Evolutionary conservation across 495 filamentous ascomycete genomes (phyloP).

Genomic region (Aspergillus steynii): DNA sequence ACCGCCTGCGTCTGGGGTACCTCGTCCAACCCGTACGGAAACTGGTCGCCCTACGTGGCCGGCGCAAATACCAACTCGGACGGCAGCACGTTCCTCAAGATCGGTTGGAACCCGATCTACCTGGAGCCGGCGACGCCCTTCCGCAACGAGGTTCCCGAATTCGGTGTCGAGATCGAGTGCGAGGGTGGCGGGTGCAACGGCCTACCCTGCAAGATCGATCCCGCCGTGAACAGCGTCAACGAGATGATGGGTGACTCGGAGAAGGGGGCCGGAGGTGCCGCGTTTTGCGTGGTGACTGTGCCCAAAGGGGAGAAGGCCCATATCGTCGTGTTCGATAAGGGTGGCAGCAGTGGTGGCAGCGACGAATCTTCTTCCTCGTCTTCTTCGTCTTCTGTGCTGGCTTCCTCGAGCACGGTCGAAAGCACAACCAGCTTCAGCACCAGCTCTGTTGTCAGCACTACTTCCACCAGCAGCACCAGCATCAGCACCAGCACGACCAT

Average conservation of each 20-base stretch:
- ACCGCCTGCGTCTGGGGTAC: slow-evolving; percentile 74
- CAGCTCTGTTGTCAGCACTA: slow-evolving; percentile 13
- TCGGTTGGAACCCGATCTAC: slow-evolving; percentile 81
- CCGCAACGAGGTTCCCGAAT: slow-evolving; percentile 58
- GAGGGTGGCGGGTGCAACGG: slow-evolving; percentile 67
- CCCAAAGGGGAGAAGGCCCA: slow-evolving; percentile 66
- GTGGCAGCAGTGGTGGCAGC: slow-evolving; percentile 23
- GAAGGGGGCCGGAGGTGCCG: slow-evolving; percentile 66
- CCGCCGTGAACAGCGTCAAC: slow-evolving; percentile 58
- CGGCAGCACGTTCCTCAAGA: slow-evolving; percentile 72
- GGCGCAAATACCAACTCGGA: slow-evolving; percentile 68
- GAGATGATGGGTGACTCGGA: slow-evolving; percentile 55
- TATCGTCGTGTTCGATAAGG: slow-evolving; percentile 62
- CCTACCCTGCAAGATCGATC: slow-evolving; percentile 73
- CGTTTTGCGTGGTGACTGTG: slow-evolving; percentile 78
- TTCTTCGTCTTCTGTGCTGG: slow-evolving; percentile 21
- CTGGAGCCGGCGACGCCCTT: slow-evolving; percentile 59
- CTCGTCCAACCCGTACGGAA: slow-evolving; percentile 63
- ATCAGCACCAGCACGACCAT: slow-evolving; percentile 17
- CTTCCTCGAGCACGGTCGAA: slow-evolving; percentile 15
- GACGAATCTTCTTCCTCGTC: slow-evolving; percentile 15
- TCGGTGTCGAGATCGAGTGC: slow-evolving; percentile 72
- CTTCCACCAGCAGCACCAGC: slow-evolving; percentile 11
- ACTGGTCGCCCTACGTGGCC: slow-evolving; percentile 80
- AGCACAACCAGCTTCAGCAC: slow-evolving; percentile 21